Evolutionary conservation across 352 stramenopile species (phyloP), one percentile per base, ranked within the genome.

Genomic region (Phytophthora pinifolia): DNA sequence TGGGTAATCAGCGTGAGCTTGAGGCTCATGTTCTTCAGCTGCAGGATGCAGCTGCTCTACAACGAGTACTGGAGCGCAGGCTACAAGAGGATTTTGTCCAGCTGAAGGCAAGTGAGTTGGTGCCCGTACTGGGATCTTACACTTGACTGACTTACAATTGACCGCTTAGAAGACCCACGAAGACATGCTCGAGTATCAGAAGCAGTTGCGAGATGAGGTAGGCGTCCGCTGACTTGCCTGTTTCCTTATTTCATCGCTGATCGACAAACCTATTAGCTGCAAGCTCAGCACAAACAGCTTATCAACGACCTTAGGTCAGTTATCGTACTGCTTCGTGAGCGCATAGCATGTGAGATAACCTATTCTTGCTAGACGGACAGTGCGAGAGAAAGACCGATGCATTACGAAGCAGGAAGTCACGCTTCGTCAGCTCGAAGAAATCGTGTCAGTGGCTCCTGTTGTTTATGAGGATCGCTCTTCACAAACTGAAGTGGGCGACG

Each of bases 401-500:
- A 70, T 89, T 17, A 52, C 18, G 9, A 80, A 70, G 35, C 73
- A 85, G 38, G 59, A 74, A 10, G 54, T 67, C 6, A 64, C 57
- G 5, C 76, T 89, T 27, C 76, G 53, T 8, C 65, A 82, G 31
- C 48, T 89, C 10, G 67, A 66, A 2, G 61, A 75, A 45, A 65
- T 75, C n/a, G 44, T 52, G 33, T 17, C 59, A 18, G 17, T 62
- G 37, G 8, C 43, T 57, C 36, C 42, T 15, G 25, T 59, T 1
- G 35, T 58, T 1, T 50, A 58, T 6, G 49, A 58, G 4, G 69
- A 54, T 0, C 51, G 38, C 8, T 71, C 62, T 0, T 78, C 75
- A 2, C 79, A 89, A 56, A 89, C 79, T 0, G 59, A 77, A 53
- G 75, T 88, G n/a, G 67, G 86, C 32, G 79, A 88, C 44, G 79